A percentile compares a stretch with the other conserved stretches of the same genome.
These are phyloP conservation scores for Tylopilus plumbeoviolaceoides DNA, from an alignment of 768 basidiomycete genomes.

Conservation along the genomic window DNA sequence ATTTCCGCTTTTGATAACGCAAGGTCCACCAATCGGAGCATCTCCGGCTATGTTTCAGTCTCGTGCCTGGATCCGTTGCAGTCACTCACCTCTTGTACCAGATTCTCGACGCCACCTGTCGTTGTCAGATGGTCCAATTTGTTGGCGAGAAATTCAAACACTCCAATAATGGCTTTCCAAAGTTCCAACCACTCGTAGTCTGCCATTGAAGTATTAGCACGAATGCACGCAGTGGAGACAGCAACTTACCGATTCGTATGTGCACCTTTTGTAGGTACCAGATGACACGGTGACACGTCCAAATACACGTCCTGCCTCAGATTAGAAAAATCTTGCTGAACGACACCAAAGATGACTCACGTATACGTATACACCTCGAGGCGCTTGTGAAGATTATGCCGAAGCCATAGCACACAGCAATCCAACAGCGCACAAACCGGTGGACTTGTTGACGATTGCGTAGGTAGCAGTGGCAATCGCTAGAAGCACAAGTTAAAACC, in stretches of 20 bases:
- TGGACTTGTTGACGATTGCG: slow-evolving; percentile 36
- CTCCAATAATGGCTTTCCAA: slow-evolving; percentile 53
- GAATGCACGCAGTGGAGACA: not conserved
- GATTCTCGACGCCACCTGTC: slow-evolving; percentile 48
- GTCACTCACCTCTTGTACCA: slow-evolving; percentile 49
- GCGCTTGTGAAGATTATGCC: slow-evolving; percentile 64
- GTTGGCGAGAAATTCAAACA: slow-evolving; percentile 54
- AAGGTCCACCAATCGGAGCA: slow-evolving; percentile 50
- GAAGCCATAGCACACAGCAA: slow-evolving; percentile 64
- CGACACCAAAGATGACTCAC: slow-evolving; percentile 33
- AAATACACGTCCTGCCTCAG: slow-evolving; percentile 47
- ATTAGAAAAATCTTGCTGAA: not conserved
- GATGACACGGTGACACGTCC: slow-evolving; percentile 50
- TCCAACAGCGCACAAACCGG: slow-evolving; percentile 60
- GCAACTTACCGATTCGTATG: slow-evolving; percentile 49
- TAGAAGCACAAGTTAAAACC: slow-evolving; percentile 16
- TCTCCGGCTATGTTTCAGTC: slow-evolving; percentile 30
- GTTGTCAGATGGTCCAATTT: slow-evolving; percentile 51
- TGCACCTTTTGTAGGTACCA: slow-evolving; percentile 54
- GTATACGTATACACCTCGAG: slow-evolving; percentile 54
- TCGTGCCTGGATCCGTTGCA: not conserved
- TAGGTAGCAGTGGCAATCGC: slow-evolving; percentile 52
- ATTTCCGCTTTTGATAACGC: slow-evolving; percentile 48
- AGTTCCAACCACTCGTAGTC: slow-evolving; percentile 66
- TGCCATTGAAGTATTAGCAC: slow-evolving; percentile 20